These are phyloP conservation scores for Kuraishia cidri DNA, from an alignment of 805 yeast species.

Conservation along the genomic window DNA sequence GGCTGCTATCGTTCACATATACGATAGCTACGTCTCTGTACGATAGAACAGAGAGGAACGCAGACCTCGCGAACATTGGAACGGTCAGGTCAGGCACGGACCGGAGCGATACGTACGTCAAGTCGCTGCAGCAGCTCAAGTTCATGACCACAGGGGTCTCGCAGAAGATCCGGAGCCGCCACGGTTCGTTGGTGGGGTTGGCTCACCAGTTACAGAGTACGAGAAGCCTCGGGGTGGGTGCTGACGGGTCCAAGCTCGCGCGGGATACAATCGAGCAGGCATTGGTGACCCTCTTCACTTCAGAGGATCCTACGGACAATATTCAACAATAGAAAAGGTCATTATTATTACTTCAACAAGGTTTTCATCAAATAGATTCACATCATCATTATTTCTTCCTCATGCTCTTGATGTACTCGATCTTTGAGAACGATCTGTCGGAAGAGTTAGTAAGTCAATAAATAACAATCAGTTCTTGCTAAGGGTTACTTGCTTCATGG, in stretches of 20 bases:
- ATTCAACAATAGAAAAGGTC: too few relatives aligned
- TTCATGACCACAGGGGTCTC: constrained; percentile 46
- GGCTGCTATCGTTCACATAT: constrained; percentile 50
- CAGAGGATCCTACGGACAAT: constrained; percentile 33
- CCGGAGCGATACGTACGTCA: constrained; percentile 32
- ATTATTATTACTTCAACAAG: too few relatives aligned
- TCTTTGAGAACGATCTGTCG: constrained; percentile 22
- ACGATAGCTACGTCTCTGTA: constrained; percentile 42
- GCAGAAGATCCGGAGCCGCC: constrained; percentile 29
- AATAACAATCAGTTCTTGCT: background rate
- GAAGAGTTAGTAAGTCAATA: constrained; percentile 2
- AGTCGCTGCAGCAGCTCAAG: constrained; percentile 47
- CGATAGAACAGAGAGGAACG: constrained; percentile 47
- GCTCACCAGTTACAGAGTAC: background rate
- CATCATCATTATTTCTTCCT: constrained; percentile 6
- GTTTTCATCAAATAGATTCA: background rate
- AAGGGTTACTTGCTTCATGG: constrained; percentile 33
- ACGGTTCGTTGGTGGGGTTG: constrained; percentile 24
- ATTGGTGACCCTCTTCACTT: constrained; percentile 17
- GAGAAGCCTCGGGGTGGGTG: background rate
- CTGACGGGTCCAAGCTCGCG: constrained; percentile 33
- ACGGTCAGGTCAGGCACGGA: constrained; percentile 45
- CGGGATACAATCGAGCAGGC: constrained; percentile 1
- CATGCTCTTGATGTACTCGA: constrained; percentile 20
- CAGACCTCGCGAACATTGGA: constrained; percentile 46